Evolutionary conservation across 768 basidiomycete species (phyloP).

Genomic region (Naematelia encephala): DNA sequence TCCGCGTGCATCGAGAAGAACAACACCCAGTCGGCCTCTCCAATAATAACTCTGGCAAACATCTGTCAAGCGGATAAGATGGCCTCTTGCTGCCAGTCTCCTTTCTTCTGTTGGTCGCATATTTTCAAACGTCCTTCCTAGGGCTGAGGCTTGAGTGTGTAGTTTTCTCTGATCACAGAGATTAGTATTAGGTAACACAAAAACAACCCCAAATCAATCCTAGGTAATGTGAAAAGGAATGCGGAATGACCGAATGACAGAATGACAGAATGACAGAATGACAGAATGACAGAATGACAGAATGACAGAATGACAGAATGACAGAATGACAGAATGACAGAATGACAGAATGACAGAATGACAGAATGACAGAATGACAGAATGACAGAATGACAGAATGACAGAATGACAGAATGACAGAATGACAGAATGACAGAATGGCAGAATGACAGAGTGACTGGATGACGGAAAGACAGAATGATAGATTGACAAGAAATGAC

Average conservation of each 20-base stretch:
- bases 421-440: neutral
- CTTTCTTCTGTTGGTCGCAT: conserved; percentile 33
- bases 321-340: neutral
- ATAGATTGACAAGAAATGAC: neutral
- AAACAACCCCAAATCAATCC: too few species aligned
- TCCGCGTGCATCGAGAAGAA: conserved; percentile 31
- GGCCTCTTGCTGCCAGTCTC: conserved; percentile 21
- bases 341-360: neutral
- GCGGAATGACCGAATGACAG: too few species aligned
- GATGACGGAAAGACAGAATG: neutral
- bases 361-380: neutral
- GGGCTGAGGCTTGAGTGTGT: conserved; percentile 37
- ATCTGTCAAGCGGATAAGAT: conserved; percentile 20
- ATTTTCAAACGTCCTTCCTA: conserved; percentile 20
- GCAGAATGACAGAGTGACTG: neutral
- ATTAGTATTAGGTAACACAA: too few species aligned
- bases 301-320: neutral
- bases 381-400: neutral
- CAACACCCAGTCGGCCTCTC: conserved; percentile 32
- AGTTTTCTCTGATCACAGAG: conserved; percentile 29
- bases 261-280: neutral
- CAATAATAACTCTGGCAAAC: conserved; percentile 43
- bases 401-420: neutral
- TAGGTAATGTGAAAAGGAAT: too few species aligned
- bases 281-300: neutral